A percentile compares a stretch with the other conserved stretches of the same genome.
Evolutionary conservation across 192 early-diverging fungal species (phyloP).

Genomic region (Fimicolochytrium jonesii): DNA sequence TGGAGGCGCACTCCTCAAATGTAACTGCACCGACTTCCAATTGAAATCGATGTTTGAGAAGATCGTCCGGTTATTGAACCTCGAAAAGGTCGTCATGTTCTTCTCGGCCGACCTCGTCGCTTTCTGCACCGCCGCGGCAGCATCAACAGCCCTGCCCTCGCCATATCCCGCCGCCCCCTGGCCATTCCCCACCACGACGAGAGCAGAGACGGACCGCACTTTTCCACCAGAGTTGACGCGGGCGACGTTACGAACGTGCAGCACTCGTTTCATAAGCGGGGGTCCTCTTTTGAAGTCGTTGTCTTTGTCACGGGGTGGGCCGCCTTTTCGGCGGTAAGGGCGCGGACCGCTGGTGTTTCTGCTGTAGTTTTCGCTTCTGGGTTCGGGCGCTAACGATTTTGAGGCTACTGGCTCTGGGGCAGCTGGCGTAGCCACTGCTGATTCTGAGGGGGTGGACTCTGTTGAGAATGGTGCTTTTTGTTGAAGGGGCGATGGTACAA

Average conservation of each 20-base stretch:
- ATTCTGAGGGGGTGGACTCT: no score
- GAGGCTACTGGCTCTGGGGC: no score
- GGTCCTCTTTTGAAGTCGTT: no score
- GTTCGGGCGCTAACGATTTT: no score
- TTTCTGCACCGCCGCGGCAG: constrained; percentile 73
- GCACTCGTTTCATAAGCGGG: constrained; percentile 36
- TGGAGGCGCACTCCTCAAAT: constrained; percentile 79
- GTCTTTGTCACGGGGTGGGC: no score
- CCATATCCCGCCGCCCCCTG: constrained; percentile 90
- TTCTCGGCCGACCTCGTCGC: constrained; percentile 86
- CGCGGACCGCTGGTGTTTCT: no score
- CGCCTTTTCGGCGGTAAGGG: no score
- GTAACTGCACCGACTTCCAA: constrained; percentile 81
- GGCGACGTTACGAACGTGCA: constrained; percentile 44
- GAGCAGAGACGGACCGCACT: constrained; percentile 71
- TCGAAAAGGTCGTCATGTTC: constrained; percentile 74
- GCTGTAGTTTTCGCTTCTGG: no score
- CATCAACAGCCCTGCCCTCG: constrained; percentile 82
- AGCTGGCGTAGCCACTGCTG: no score
- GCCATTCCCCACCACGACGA: constrained; percentile 95
- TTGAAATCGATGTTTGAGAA: constrained; percentile 83
- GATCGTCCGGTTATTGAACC: constrained; percentile 92
- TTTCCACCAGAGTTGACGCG: constrained; percentile 46
- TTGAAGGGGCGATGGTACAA: no score
- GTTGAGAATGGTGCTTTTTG: no score